Evolutionary conservation across 345 rosid species (phyloP), one percentile per base, ranked within the genome.

Genomic region (Gossypium herbaceum): DNA sequence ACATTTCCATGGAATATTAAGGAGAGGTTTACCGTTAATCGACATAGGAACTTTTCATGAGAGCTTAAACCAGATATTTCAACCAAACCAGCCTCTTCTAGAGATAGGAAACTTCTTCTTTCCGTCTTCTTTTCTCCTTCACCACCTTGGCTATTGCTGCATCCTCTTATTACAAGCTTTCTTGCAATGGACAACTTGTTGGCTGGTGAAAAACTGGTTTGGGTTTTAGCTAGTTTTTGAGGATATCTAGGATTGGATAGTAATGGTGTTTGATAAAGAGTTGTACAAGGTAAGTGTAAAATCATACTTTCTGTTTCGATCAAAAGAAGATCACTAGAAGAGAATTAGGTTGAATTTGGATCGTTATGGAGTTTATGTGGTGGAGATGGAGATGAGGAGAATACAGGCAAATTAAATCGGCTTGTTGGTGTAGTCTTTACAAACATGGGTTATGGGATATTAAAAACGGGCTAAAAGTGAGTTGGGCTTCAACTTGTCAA

Each of bases 21-120:
- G 47, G 3, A 9, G 2, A 39, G 19, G 45, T 29, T 29, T 83
- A 92, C 98, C 91, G 97, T 92, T 76, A 92, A 76, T 74, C 98
- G 89, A 56, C 97, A 91, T 2, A 94, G 92, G 73, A 94, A 94
- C 66, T 82, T 85, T 77, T 94, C 97, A 66, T 94, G 98, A 15
- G 88, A 81, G 84, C 88, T 84, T 69, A 94, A 76, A 0, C 98
- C 97, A 0, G 95, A 88, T 2, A 92, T 72, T 76, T 94, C 97
- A 2, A 94, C 94, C 10, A 94, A 85, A 17, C 97, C 98, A 10
- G 97, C 97, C 82, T 94, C 98, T 84, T 92, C 98, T 57, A 88
- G 78, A 63, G 79, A 84, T 83, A 92, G 79, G 82, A 94, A 92
- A 29, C 80, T 83, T 79, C 80, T 77, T 44, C 78, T 81, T 67